phyloP scores from a whole-genome alignment of 2,329 filamentous ascomycete species.

The Fusarium sublunatum region DNA sequence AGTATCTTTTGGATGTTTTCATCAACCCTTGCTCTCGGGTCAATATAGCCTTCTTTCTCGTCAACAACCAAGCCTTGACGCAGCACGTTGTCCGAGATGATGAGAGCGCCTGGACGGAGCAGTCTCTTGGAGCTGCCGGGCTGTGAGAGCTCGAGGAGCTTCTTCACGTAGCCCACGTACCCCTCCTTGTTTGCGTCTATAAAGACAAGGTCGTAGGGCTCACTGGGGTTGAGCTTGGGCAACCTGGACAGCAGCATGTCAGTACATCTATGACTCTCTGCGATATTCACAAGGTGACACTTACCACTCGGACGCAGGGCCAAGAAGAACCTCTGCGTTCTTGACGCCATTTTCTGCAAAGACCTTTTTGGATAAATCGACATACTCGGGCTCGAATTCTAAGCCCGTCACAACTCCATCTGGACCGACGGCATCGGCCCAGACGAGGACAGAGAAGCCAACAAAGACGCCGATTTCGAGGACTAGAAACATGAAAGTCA shows the following conservation, averaged over 20 bases:
- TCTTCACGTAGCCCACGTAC: conserved; percentile 61
- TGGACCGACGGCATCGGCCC: conserved; percentile 59
- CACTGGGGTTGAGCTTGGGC: conserved; percentile 45
- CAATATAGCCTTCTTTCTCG: conserved; percentile 49
- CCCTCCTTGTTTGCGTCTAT: conserved; percentile 65
- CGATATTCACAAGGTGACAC: conserved; percentile 25
- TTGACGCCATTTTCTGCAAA: conserved; percentile 54
- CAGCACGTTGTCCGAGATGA: conserved; percentile 67
- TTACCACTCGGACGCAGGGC: conserved; percentile 60
- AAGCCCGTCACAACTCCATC: conserved; percentile 58
- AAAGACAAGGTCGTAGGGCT: conserved; percentile 65
- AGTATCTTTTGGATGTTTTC: conserved; percentile 30
- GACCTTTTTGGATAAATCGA: conserved; percentile 53
- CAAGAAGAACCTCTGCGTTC: conserved; percentile 61
- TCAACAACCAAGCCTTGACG: conserved; percentile 61
- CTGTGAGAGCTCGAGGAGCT: conserved; percentile 58
- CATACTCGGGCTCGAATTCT: conserved; percentile 59
- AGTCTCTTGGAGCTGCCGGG: conserved; percentile 55
- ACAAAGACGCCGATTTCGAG: conserved; percentile 63
- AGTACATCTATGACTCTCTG: neutral
- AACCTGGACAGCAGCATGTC: conserved; percentile 32
- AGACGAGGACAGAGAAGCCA: conserved; percentile 61
- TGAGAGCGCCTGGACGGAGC: conserved; percentile 61
- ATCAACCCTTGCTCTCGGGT: conserved; percentile 43
- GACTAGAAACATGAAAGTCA: conserved; percentile 48